phyloP scores from a whole-genome alignment of 139 green algal genomes.

The Micromonas commoda region DNA sequence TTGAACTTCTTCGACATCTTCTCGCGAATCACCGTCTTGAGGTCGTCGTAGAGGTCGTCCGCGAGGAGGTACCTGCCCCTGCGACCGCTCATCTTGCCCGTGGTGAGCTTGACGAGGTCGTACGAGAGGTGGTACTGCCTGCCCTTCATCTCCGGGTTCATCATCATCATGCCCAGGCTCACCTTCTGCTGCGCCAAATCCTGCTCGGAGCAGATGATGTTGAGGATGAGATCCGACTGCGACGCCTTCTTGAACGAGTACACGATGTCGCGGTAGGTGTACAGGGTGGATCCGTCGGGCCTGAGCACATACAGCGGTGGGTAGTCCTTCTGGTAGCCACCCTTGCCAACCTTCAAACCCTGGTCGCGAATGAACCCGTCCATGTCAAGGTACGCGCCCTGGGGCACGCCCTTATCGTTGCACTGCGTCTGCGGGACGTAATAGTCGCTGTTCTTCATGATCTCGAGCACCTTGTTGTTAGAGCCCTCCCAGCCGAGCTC shows the following conservation, averaged over 20 bases:
- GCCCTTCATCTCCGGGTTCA: constrained; percentile 35
- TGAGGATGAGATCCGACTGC: constrained; percentile 32
- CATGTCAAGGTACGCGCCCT: constrained; percentile 37
- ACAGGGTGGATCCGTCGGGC: constrained; percentile 36
- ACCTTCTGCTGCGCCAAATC: constrained; percentile 39
- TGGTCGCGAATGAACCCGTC: constrained; percentile 31
- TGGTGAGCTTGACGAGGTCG: constrained; percentile 37
- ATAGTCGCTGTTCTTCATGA: constrained; percentile 32
- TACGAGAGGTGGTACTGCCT: constrained; percentile 37
- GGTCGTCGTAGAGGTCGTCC: constrained; percentile 38
- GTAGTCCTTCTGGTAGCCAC: constrained; percentile 39
- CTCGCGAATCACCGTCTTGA: constrained; percentile 36
- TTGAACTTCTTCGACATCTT: constrained; percentile 37
- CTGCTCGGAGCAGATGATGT: constrained; percentile 38
- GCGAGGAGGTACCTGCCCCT: constrained; percentile 37
- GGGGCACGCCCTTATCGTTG: constrained; percentile 38
- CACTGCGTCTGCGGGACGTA: constrained; percentile 36
- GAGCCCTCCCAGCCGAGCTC: constrained; percentile 38
- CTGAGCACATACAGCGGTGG: constrained; percentile 34
- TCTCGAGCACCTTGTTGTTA: constrained; percentile 36
- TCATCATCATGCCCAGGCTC: constrained; percentile 33
- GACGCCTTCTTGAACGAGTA: constrained; percentile 41
- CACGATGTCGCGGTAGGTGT: constrained; percentile 39
- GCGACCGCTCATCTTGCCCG: constrained; percentile 39
- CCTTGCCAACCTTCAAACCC: constrained; percentile 29